Conservation (phyloP, 768 basidiomycete genomes). For the Collybia nuda region DNA sequence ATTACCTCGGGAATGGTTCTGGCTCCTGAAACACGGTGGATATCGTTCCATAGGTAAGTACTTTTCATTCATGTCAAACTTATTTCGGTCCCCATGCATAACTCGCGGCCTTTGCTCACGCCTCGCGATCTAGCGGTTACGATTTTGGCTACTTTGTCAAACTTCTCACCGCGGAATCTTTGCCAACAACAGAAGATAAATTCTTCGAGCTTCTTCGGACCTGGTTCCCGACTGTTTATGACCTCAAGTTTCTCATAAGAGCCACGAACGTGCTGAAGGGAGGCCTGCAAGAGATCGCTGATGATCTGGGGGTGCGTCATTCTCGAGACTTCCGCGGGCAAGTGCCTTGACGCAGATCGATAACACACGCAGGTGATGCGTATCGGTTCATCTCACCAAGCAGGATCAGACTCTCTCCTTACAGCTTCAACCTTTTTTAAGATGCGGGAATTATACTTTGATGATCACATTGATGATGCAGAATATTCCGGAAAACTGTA, state of each 20-base stretch:
- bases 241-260: constrained; percentile 97
- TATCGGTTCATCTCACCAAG: constrained; percentile 91
- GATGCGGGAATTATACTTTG: constrained; percentile 90
- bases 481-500: constrained; percentile 85
- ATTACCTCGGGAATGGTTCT: constrained; percentile 96
- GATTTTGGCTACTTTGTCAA: constrained; percentile 99
- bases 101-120: not conserved
- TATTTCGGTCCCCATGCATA: not conserved
- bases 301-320: constrained; percentile 83
- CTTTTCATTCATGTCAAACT: not conserved
- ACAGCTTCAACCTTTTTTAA: constrained; percentile 96
- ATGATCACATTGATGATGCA: constrained; percentile 79
- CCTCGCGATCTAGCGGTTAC: constrained; percentile 68
- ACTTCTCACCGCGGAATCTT: constrained; percentile 79
- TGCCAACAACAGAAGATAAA: constrained; percentile 85
- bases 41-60: constrained; percentile 94
- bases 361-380: constrained; percentile 67
- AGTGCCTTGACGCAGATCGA: not conserved
- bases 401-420: constrained; percentile 94
- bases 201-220: constrained; percentile 86
- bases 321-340: constrained; percentile 5
- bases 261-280: constrained; percentile 85
- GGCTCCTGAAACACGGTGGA: constrained; percentile 88
- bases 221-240: constrained; percentile 97
- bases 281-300: constrained; percentile 91